Base-by-base conservation (phyloP, 352 stramenopile species). In the Pythium graminicola region DNA sequence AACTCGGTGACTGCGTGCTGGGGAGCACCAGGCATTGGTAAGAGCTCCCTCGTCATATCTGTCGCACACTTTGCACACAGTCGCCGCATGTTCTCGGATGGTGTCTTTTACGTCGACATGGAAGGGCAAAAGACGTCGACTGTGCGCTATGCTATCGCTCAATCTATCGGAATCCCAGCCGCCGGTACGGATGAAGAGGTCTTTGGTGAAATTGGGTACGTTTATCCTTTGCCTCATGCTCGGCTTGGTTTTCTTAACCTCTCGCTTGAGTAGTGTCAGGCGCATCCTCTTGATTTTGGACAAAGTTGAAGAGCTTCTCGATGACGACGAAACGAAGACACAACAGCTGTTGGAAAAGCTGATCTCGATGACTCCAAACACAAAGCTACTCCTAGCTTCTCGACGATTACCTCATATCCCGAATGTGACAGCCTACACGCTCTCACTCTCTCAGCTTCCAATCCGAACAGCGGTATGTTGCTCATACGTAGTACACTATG, bases 61-160 rank as follows among this genome's bases (percentile, higher is more conserved):
- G 78, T 87, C 19, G 81, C 78, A 14, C 81, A 92, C 40, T 92
- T 87, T 47, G 76, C 85, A 1, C 75, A 89, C 50, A 86, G 77
- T 53, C 74, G 81, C 7, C 72, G 76, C 16, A 86, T 89, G 69
- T 85, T 88, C 49, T 69, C 78, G 23, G 81, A 92, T 38, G 81
- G 78, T 23, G 73, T 92, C 7, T 92, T 85, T 46, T 92, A 92
- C 56, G 79, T 92, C 19, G 81, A 92, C 45, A 58, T 92, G 26
- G 81, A 92, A 72, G 78, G 78, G 9, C 78, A 89, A 26, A 87
- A 92, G 46, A 65, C 82, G 8, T 88, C 76, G 11, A 86, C 81
- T 39, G 74, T 92, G 20, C 73, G 76, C 24, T 92, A 89, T 59
- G 81, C 81, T 10, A 92, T 92, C 29, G 78, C 78, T 11, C 81